Evolutionary conservation across 345 rosid genomes (phyloP), one percentile per base, ranked within the genome.

Genomic region (Carallia brachiata): DNA sequence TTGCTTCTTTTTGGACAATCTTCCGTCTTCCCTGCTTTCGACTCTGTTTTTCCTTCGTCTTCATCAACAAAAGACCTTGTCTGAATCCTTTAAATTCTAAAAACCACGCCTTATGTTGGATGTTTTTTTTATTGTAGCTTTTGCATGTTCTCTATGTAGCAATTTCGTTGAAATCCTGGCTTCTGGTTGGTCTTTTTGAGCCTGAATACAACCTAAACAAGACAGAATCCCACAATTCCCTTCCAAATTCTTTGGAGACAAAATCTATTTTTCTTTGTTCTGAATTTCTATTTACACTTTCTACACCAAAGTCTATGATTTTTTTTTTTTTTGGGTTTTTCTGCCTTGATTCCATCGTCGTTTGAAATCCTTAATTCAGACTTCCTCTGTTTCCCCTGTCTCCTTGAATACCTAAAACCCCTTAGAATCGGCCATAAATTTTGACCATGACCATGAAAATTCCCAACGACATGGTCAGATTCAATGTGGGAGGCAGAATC

Each of bases 401-500:
- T 5, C 50, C 4, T 6, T 9, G 10, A 66, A 10, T 13, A 7
- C 53, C 3, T 44, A 10, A 37, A 48, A 28, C 27, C 58, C n/a
- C 28, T 23, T 61, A n/a, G 6, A 53, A 60, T 50, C 62, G 12
- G 12, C 23, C 40, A 40, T 31, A 47, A 71, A 10, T 36, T 61
- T 44, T 44, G 50, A 44, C 50, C 50, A 10, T 65, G 63, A 61
- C 70, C 61, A 95, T 92, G 99, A 91, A 87, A 69, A 72, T 85
- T 34, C 84, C 83, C 69, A 87, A 84, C 67, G 99, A 95, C 75
- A 71, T 89, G 66, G 70, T 95, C 61, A 83, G 83, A 77, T 82
- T 95, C 88, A 92, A 92, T 78, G 98, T 96, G 0, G 96, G 99
- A 56, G 99, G 99, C 52, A 78, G 89, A 80, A 52, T 82, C 62